phyloP scores from a whole-genome alignment of 2,329 filamentous ascomycete species.

The Penicillium decumbens region DNA sequence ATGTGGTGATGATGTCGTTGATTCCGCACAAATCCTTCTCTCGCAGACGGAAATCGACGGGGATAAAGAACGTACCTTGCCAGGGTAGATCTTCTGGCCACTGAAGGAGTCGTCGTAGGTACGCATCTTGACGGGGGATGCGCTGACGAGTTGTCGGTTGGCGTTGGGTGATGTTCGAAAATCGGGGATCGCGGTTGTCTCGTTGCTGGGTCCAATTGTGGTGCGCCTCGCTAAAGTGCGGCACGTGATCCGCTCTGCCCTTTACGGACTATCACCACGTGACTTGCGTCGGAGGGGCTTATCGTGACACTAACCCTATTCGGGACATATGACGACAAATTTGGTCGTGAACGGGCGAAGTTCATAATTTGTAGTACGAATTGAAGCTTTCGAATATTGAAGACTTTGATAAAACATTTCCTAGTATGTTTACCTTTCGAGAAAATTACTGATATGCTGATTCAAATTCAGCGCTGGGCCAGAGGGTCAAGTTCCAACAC shows the following conservation, averaged over 20 bases:
- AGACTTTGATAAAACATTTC: too few relatives aligned
- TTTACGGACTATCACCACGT: slow-evolving; percentile 23
- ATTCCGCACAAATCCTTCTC: slow-evolving; percentile 17
- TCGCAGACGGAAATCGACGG: slow-evolving; percentile 12
- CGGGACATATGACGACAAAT: background rate
- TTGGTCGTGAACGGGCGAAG: background rate
- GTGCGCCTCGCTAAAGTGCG: slow-evolving; percentile 44
- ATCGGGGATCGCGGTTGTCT: slow-evolving; percentile 38
- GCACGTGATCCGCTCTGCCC: slow-evolving; percentile 43
- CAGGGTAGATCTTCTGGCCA: slow-evolving; percentile 73
- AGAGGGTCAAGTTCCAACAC: too few relatives aligned
- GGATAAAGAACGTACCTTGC: slow-evolving; percentile 59
- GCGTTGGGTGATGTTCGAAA: slow-evolving; percentile 43
- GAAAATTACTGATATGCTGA: too few relatives aligned
- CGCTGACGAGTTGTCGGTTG: slow-evolving; percentile 43
- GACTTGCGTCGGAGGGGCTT: slow-evolving; percentile 1
- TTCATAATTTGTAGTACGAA: background rate
- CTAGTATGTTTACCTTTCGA: too few relatives aligned
- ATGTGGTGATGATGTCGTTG: slow-evolving; percentile 11
- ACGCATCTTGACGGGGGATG: slow-evolving; percentile 60
- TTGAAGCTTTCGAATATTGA: background rate
- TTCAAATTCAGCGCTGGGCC: too few relatives aligned
- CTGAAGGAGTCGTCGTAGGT: slow-evolving; percentile 76
- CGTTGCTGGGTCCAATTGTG: slow-evolving; percentile 40
- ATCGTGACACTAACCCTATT: background rate